These are phyloP conservation scores for Aureobasidium sp. DNA, from an alignment of 2,329 filamentous ascomycete genomes.

Conservation along the genomic window DNA sequence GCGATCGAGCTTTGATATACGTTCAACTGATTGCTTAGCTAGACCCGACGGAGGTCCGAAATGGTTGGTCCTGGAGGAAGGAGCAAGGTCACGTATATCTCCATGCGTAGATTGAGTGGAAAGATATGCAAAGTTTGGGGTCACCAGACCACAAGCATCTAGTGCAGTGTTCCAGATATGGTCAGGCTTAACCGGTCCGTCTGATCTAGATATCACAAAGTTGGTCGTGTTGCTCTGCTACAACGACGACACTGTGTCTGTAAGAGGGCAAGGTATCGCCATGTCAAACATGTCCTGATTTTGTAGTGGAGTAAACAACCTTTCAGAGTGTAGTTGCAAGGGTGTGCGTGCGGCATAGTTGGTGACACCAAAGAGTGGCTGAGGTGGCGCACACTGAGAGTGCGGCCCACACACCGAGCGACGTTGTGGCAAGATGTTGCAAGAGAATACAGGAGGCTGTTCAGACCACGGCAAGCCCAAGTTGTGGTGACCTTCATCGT, in stretches of 20 bases:
- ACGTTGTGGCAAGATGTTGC: not conserved
- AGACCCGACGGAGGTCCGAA: not conserved
- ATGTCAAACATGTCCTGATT: not conserved
- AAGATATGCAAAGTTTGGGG: not conserved
- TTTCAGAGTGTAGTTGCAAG: not conserved
- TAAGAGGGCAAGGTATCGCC: not conserved
- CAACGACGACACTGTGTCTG: not conserved
- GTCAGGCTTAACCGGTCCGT: not conserved
- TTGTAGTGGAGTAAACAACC: not conserved
- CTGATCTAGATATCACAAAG: not conserved
- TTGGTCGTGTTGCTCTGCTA: not conserved
- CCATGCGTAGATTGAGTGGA: not conserved
- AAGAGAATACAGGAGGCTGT: not conserved
- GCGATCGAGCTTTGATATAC: constrained; percentile 6
- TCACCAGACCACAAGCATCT: not conserved
- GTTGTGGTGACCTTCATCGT: not conserved
- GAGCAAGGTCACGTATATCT: not conserved
- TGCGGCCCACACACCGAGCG: not conserved
- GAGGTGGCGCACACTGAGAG: not conserved
- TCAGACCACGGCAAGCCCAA: not conserved
- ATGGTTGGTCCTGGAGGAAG: not conserved
- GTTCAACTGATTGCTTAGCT: not conserved
- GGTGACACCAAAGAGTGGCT: not conserved
- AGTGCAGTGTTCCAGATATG: not conserved
- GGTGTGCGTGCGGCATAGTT: not conserved